Evolutionary conservation across 2,329 filamentous ascomycete genomes (phyloP), one percentile per base, ranked within the genome.

Genomic region (Lasiodiplodia theobromae): DNA sequence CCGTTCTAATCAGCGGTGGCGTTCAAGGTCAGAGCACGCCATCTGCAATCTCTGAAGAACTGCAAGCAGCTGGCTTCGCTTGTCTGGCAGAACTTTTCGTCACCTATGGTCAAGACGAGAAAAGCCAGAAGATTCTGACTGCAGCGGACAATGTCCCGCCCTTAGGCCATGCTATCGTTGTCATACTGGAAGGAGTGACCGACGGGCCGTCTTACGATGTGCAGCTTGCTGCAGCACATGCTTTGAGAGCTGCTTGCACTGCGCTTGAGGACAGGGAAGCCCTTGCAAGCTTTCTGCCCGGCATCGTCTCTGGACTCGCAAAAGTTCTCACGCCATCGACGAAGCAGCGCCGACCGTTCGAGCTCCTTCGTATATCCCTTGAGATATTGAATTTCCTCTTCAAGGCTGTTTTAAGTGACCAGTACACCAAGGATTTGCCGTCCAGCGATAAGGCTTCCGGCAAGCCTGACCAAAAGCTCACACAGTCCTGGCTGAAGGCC

Each of bases 221-320:
- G 23, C 94, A 95, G 75, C 77, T 91, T 5, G 87, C 91, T 71
- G 92, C 93, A 6, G 82, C 93, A 3, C 79, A 83, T 14, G 88
- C 91, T 7, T 77, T 97, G 2, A 81, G 87, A 63, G 82, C 87
- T 0, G 81, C 96, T 8, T 87, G 89, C 71, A 75, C 78, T 7
- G 87, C 88, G 25, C 85, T 97, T 53, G 88, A 86, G 65, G 91
- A 96, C 73, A 87, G 86, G 57, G 86, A 91, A n/a, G 88, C 92
- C 2, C 83, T 97, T 68, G 92, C 93, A 11, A 94, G 88, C 70
- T 96, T 99, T 74, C 84, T 98, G 52, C 96, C 96, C 0, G 93
- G 94, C 11, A 93, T 93, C 0, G 88, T 97, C 0, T 98, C 96
- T 3, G 88, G 89, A 1, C 82, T 99, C 28, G 90, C 91, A 2